Evolutionary conservation across 345 rosid species (phyloP), one percentile per base, ranked within the genome.

Genomic region (Boechera stricta): DNA sequence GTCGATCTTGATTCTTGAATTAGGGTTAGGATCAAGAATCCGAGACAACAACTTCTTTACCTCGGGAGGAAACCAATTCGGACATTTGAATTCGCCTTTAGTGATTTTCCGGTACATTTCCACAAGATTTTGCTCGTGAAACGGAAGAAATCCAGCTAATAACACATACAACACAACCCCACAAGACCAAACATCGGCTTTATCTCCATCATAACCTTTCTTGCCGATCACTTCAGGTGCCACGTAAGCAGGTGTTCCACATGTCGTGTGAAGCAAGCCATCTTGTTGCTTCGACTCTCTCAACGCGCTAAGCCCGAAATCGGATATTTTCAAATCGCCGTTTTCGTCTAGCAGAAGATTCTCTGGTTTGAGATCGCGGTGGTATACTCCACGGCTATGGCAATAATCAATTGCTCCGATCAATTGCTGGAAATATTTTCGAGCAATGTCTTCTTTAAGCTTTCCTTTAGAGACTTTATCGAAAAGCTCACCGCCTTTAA

Each of bases 231-330:
- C 85, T 75, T 93, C 98, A 0, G 98, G 97, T 0, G 98, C 93
- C 31, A 93, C 98, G 39, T 93, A 91, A 18, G 98, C 95, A 0
- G 98, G 97, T 12, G 98, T 93, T 32, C 98, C 95, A 47, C 98
- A 89, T n/a, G 97, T 85, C 31, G 97, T 93, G 75, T 93, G 97
- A 16, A 93, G 90, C 42, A 93, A 85, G 13, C 98, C 93, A 64
- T 93, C 97, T 64, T 83, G 85, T 60, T 83, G 82, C 59, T 59
- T 83, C 0, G 95, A 85, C 15, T 89, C 93, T 52, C 13, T 47
- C 60, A 88, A 75, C 0, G 97, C 95, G 26, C 93, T 91, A 29
- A 91, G 64, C 11, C 98, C 98, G 5, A 91, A 93, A 84, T 93
- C 98, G 0, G 97, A 79, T 28, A 91, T 85, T 68, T 93, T 93